Percentiles rank a stretch among this genome's conserved stretches.
These are phyloP conservation scores for Trichothecium roseum DNA, from an alignment of 2,329 filamentous ascomycete species.

Conservation along the genomic window DNA sequence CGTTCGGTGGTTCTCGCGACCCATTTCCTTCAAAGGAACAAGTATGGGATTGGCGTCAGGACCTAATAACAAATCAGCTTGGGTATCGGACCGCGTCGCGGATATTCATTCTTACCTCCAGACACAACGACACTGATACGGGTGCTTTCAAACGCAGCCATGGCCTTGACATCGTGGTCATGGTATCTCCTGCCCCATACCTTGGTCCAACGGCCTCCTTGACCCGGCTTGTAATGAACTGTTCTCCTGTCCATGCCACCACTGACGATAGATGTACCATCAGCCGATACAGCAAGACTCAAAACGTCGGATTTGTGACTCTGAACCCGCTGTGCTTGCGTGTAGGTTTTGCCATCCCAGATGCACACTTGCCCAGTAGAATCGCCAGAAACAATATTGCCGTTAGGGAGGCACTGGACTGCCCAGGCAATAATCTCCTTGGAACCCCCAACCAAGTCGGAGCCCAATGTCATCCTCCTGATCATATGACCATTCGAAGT, in stretches of 20 bases:
- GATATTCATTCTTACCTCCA: conserved; percentile 54
- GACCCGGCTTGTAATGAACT: conserved; percentile 64
- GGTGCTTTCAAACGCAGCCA: conserved; percentile 79
- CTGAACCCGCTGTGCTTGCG: conserved; percentile 74
- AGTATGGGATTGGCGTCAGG: conserved; percentile 79
- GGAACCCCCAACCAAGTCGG: conserved; percentile 63
- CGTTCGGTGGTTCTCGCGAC: conserved; percentile 74
- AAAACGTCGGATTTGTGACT: conserved; percentile 85
- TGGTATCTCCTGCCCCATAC: conserved; percentile 81
- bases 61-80: conserved; percentile 34
- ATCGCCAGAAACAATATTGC: conserved; percentile 88
- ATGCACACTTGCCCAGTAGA: conserved; percentile 89
- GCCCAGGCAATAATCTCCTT: conserved; percentile 90
- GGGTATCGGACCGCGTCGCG: not conserved
- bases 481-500: conserved; percentile 66
- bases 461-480: conserved; percentile 76
- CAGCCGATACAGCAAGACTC: conserved; percentile 70
- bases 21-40: conserved; percentile 60
- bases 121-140: conserved; percentile 81
- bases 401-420: conserved; percentile 76
- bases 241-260: conserved; percentile 88
- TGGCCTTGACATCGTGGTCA: conserved; percentile 87
- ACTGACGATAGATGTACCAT: conserved; percentile 75
- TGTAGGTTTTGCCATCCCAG: conserved; percentile 90
- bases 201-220: conserved; percentile 67